Conservation (phyloP, 148 eudicot genomes). For the Euryodendron excelsum region DNA sequence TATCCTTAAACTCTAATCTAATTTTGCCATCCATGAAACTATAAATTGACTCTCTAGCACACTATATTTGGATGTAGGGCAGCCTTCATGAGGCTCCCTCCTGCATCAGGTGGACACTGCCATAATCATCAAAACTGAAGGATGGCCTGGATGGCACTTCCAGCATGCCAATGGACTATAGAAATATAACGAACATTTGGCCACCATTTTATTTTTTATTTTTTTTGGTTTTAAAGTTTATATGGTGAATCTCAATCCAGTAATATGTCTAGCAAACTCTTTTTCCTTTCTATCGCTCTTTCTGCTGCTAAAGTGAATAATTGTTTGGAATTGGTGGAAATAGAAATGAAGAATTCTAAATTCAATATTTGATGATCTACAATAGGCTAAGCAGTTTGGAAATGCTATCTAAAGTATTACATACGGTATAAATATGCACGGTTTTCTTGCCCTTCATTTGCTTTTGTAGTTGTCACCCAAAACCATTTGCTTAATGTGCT, state of each 20-base stretch:
- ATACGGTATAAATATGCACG: background rate
- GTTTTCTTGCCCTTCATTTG: conserved; percentile 1
- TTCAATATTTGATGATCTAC: background rate
- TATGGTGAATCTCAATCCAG: background rate
- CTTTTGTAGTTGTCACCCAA: background rate
- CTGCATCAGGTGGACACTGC: too few species aligned
- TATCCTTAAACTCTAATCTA: too few species aligned
- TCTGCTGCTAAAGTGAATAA: background rate
- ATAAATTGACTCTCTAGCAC: too few species aligned
- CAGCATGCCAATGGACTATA: too few species aligned
- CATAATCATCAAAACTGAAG: too few species aligned
- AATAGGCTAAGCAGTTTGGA: background rate
- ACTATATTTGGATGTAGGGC: too few species aligned
- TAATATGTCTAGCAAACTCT: background rate
- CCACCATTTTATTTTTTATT: too few species aligned
- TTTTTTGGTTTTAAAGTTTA: background rate
- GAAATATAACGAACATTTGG: too few species aligned
- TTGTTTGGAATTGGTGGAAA: background rate
- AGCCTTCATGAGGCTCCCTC: too few species aligned
- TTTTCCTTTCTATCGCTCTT: background rate
- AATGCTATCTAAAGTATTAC: background rate
- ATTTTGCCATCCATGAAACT: too few species aligned
- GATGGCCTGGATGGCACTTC: too few species aligned
- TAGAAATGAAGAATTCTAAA: background rate
- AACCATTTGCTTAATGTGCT: background rate